Percentiles rank a stretch among this genome's conserved stretches.
phyloP scores from a whole-genome alignment of 495 filamentous ascomycete genomes.

The Lasiosphaeris hirsuta region DNA sequence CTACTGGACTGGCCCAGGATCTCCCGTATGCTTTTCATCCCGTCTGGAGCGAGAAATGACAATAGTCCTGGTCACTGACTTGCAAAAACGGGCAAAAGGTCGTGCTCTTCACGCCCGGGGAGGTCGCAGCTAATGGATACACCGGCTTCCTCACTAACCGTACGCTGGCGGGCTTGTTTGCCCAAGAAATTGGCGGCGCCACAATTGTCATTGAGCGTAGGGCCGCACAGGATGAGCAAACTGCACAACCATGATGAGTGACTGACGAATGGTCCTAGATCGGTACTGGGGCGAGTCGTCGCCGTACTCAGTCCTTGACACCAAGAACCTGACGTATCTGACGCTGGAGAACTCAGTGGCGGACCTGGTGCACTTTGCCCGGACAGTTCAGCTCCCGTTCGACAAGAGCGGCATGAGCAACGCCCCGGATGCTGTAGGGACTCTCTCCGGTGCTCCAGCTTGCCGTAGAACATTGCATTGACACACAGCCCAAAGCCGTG shows the following conservation, averaged over 20 bases:
- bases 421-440: slow-evolving; percentile 49
- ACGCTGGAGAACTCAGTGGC: slow-evolving; percentile 57
- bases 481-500: slow-evolving; percentile 44
- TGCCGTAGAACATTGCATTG: not conserved
- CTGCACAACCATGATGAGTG: not conserved
- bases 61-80: not conserved
- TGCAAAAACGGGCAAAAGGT: slow-evolving; percentile 26
- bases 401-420: slow-evolving; percentile 49
- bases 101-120: slow-evolving; percentile 55
- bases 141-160: slow-evolving; percentile 46
- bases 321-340: slow-evolving; percentile 56
- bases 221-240: slow-evolving; percentile 16
- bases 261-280: slow-evolving; percentile 37
- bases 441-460: slow-evolving; percentile 26
- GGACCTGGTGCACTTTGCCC: slow-evolving; percentile 59
- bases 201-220: slow-evolving; percentile 54
- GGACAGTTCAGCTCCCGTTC: slow-evolving; percentile 55
- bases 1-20: slow-evolving; percentile 52
- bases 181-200: slow-evolving; percentile 50
- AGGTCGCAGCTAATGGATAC: slow-evolving; percentile 47
- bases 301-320: slow-evolving; percentile 51
- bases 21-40: slow-evolving; percentile 39
- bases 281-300: slow-evolving; percentile 59
- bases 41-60: not conserved
- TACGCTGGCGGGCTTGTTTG: slow-evolving; percentile 48